Base-by-base conservation (phyloP, 106 monocot genomes). In the Narthecium ossifragum region DNA sequence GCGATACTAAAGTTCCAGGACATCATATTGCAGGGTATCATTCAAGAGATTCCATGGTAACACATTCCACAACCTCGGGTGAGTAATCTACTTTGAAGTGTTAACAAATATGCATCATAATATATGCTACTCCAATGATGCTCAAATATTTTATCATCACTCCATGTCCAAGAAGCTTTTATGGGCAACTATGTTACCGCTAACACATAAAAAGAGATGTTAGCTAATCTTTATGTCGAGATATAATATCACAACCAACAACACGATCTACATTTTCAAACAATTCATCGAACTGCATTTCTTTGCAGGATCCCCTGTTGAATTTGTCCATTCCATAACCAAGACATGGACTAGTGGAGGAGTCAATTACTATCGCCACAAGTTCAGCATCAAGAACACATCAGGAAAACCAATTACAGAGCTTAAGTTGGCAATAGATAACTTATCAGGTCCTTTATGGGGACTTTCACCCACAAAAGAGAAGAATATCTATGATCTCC, bases 271-370 rank as follows among this genome's bases (percentile, higher is more conserved):
- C 4, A 28, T 37, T 26, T 1, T 21, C 26, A 41, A 27, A 46
- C 13, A 17, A 45, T 46, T 1, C 22, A 23, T 8, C 7, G 17
- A 46, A 25, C 5, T 45, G 11, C 14, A 31, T 43, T 31, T 20
- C 34, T 22, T 43, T 68, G 70, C 77, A 76, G 88, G 30, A 10
- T 60, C 26, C 8, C 78, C 88, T 9, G 40, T 92, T 45, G 70
- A 78, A 53, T 88, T 92, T 57, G 43, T 88, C 51, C 92, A 92
- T 57, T 62, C 63, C 11, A 73, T 92, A 50, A 88, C 75, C 9
- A 57, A 73, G 3, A 63, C 70, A 41, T 92, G 92, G 92, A 73
- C 24, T 18, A 39, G 56, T 27, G 45, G 73, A 5, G 88, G 88
- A 18, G 58, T 46, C 6, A 48, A 70, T 2, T 73, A 78, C 57